Conservation (phyloP, 192 early-diverging fungal genomes). For the Umbelopsis ramanniana region DNA sequence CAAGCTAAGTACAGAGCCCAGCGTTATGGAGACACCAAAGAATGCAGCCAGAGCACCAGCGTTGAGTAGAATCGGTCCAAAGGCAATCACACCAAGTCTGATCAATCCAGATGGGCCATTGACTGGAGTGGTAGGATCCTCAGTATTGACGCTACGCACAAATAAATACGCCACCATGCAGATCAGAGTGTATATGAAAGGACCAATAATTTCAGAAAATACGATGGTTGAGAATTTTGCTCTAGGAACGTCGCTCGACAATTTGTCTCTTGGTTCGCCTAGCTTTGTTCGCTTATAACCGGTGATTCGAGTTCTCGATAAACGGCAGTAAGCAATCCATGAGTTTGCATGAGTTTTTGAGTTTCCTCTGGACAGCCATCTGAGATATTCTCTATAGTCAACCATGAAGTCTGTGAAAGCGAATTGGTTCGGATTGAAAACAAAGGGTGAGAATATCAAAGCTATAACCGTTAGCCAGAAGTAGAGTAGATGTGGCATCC, state of each 20-base stretch:
- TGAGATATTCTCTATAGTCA: slow-evolving; percentile 82
- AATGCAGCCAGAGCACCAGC: slow-evolving; percentile 62
- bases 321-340: slow-evolving; percentile 78
- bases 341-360: slow-evolving; percentile 75
- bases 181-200: slow-evolving; percentile 63
- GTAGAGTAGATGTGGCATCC: slow-evolving; percentile 74
- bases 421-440: slow-evolving; percentile 93
- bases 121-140: slow-evolving; percentile 25
- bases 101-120: slow-evolving; percentile 55
- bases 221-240: slow-evolving; percentile 72
- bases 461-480: slow-evolving; percentile 84
- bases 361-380: slow-evolving; percentile 85
- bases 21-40: slow-evolving; percentile 65
- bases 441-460: slow-evolving; percentile 78
- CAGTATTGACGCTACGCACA: slow-evolving; percentile 62
- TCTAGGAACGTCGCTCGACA: slow-evolving; percentile 61
- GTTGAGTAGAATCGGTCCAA: slow-evolving; percentile 75
- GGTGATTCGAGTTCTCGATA: slow-evolving; percentile 72
- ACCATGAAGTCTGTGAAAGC: slow-evolving; percentile 76
- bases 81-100: slow-evolving; percentile 63
- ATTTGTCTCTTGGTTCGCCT: slow-evolving; percentile 63
- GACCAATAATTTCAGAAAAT: slow-evolving; percentile 72
- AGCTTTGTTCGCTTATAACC: slow-evolving; percentile 73
- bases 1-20: slow-evolving; percentile 64
- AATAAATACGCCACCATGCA: slow-evolving; percentile 70